phyloP scores from a whole-genome alignment of 1,284 basidiomycete species.

The Rhodotorula mucilaginosa region DNA sequence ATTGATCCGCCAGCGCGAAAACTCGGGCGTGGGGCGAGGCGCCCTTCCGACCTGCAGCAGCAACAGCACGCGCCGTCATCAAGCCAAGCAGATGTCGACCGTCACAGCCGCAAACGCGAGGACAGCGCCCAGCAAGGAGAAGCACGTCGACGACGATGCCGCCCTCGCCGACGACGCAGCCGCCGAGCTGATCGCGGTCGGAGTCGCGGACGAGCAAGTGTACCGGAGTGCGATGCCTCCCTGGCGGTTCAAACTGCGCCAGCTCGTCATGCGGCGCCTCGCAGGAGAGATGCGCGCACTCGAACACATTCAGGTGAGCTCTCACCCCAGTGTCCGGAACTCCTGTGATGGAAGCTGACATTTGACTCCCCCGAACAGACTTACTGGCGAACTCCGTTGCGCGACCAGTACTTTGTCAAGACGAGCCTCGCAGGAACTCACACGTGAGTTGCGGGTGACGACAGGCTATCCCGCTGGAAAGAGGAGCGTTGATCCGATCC shows the following conservation, averaged over 20 bases:
- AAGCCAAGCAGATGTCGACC: too few species aligned
- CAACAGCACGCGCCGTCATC: too few species aligned
- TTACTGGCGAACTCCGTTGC: constrained; percentile 62
- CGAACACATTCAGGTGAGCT: constrained; percentile 66
- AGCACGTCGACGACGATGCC: neutral
- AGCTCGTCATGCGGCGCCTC: constrained; percentile 61
- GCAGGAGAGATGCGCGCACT: constrained; percentile 65
- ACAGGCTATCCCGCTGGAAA: neutral
- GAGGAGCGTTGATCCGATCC: neutral
- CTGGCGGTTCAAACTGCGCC: constrained; percentile 64
- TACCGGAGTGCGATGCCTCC: constrained; percentile 64
- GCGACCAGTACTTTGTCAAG: constrained; percentile 87
- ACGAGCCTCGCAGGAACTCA: constrained; percentile 77
- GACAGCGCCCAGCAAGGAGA: too few species aligned
- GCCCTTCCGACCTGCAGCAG: too few species aligned
- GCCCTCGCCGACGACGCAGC: neutral
- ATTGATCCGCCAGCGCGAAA: too few species aligned
- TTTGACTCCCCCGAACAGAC: constrained; percentile 50
- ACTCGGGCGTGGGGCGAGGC: too few species aligned
- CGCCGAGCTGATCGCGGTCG: constrained; percentile 7
- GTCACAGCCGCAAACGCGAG: too few species aligned
- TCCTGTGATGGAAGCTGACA: neutral
- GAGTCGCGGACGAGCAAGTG: neutral
- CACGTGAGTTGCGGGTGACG: constrained; percentile 47
- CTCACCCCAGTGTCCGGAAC: neutral